Evolutionary conservation across 257 asterid genomes (phyloP).

Genomic region (Solanum ossicruentum): DNA sequence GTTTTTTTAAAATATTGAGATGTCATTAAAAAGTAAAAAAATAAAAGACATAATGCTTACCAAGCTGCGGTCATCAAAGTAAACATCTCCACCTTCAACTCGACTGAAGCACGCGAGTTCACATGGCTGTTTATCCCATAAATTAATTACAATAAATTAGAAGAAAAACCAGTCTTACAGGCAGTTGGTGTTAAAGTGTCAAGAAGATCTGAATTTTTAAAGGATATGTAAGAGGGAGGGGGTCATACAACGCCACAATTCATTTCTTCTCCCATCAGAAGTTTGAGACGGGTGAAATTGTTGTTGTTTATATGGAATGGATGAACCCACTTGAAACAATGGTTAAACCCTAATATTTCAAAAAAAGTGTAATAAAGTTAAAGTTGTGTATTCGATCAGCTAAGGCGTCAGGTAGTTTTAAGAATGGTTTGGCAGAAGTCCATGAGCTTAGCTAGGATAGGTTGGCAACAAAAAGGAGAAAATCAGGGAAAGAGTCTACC

Average conservation of each 20-base stretch:
- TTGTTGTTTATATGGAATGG: not conserved
- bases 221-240: not conserved
- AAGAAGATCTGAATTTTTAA: not conserved
- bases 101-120: slow-evolving; percentile 97
- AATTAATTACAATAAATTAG: not conserved
- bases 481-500: slow-evolving; percentile 34
- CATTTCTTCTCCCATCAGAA: not conserved
- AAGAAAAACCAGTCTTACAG: not conserved
- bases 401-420: not conserved
- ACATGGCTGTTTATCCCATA: slow-evolving; percentile 51
- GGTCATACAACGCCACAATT: not conserved
- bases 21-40: not conserved
- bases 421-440: not conserved
- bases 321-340: not conserved
- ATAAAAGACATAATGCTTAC: slow-evolving; percentile 36
- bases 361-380: not conserved
- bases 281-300: not conserved
- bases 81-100: slow-evolving; percentile 86
- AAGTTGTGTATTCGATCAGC: not conserved
- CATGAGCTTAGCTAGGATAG: not conserved
- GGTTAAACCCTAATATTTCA: not conserved
- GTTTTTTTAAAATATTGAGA: not conserved
- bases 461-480: not conserved
- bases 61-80: slow-evolving; percentile 90
- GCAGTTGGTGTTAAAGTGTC: not conserved